Base-by-base conservation (phyloP, 176 grass and related monocot species). In the Eragrostis curvula region DNA sequence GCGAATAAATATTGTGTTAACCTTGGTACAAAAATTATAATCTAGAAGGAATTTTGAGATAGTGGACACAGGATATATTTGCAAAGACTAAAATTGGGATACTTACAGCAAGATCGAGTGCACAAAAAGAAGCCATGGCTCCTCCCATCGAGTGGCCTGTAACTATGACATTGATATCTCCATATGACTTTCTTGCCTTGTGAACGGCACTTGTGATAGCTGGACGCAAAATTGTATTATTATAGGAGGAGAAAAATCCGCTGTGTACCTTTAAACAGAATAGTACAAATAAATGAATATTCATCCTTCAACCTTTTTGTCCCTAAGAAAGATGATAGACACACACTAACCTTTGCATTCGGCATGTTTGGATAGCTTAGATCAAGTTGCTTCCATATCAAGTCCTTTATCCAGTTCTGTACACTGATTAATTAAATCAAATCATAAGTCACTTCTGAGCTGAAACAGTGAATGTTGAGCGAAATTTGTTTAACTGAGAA, bases 311-410 rank as follows among this genome's bases (percentile, higher is more conserved):
- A 8, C 8, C 6, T 67, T 40, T 11, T 51, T 50, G 51, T 66
- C 9, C 14, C 17, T 6, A 50, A 52, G 13, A 40, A 5, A 30
- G 24, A 8, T 10, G 5, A 39, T 13, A 79, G 12, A 79, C 4
- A 18, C 1, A 5, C 49, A 81, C 3, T 70, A 79, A 81, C 78
- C 78, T 89, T 89, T 46, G 87, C 82, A 45, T 94, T 85, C 17
- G 92, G 86, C 90, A 93, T 95, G 87, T 80, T 66, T 44, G 92
- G 96, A 74, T 92, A 94, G 74, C 90, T 93, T 66, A 98, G 62
- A 84, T 98, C 96, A 84, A 98, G 96, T 59, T 98, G 90, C 75
- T 88, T 92, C 96, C 96, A 98, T 68, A 95, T 67, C 63, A 98
- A 84, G 70, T 98, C 90, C 68, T 85, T 47, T 53, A 95, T 80